phyloP scores from a whole-genome alignment of 768 basidiomycete genomes.

The Gelatoporia subvermispora region DNA sequence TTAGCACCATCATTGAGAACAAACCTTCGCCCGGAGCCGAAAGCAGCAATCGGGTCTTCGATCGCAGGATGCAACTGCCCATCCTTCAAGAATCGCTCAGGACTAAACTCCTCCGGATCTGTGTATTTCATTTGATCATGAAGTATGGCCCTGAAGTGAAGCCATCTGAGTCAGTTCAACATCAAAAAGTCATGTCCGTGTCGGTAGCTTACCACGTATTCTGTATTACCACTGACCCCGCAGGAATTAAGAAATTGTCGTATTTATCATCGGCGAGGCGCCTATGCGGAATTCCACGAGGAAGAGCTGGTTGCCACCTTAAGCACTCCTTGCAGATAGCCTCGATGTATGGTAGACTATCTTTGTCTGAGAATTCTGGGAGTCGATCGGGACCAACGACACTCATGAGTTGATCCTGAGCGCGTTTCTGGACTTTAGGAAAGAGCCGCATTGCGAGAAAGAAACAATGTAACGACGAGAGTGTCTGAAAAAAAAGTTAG shows the following conservation, averaged over 20 bases:
- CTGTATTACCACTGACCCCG: constrained; percentile 15
- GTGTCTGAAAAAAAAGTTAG: constrained; percentile 17
- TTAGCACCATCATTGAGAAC: too few relatives aligned
- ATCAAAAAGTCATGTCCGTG: background rate
- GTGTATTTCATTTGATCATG: constrained; percentile 41
- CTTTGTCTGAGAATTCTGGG: constrained; percentile 35
- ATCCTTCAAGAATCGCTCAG: constrained; percentile 22
- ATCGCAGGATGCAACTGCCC: constrained; percentile 12
- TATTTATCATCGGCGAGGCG: constrained; percentile 15
- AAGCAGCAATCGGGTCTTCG: constrained; percentile 13
- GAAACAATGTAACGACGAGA: constrained; percentile 17
- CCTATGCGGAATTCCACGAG: constrained; percentile 17
- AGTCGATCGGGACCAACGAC: constrained; percentile 32
- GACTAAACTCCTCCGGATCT: constrained; percentile 24
- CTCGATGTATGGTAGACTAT: constrained; percentile 16
- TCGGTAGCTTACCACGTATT: constrained; percentile 8
- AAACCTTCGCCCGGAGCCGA: constrained; percentile 19
- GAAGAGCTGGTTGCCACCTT: constrained; percentile 30
- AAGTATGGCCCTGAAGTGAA: constrained; percentile 31
- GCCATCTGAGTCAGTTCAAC: background rate
- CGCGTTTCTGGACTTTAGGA: constrained; percentile 32
- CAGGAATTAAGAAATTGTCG: constrained; percentile 9
- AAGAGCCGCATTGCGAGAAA: constrained; percentile 31
- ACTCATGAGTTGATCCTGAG: constrained; percentile 33
- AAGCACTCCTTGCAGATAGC: constrained; percentile 27